These are phyloP conservation scores for Tylopilus orsonianus DNA, from an alignment of 1,284 basidiomycete species.

Conservation along the genomic window DNA sequence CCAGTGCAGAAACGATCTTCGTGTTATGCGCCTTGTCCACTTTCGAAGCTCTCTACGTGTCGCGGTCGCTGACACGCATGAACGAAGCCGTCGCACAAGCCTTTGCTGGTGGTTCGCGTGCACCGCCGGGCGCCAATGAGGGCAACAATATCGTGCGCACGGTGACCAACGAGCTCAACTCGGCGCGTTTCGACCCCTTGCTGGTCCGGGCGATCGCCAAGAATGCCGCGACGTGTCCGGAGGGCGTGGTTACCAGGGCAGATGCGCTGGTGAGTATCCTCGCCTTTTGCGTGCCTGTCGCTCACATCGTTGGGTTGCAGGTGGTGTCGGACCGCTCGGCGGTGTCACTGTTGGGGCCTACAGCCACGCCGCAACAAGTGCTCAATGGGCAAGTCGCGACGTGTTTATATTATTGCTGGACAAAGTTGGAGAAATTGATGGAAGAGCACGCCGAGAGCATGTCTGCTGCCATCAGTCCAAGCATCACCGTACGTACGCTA, in stretches of 20 bases:
- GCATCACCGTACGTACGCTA: slow-evolving; percentile 53
- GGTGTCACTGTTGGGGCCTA: slow-evolving; percentile 70
- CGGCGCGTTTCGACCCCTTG: slow-evolving; percentile 90
- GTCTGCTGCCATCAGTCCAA: slow-evolving; percentile 55
- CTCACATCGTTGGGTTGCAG: slow-evolving; percentile 39
- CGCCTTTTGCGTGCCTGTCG: background rate
- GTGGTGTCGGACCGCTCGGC: slow-evolving; percentile 76
- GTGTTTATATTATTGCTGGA: slow-evolving; percentile 77
- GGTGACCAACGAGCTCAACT: slow-evolving; percentile 88
- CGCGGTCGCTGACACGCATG: slow-evolving; percentile 78
- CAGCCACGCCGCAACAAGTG: slow-evolving; percentile 75
- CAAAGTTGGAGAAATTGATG: slow-evolving; percentile 65
- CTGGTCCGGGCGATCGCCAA: slow-evolving; percentile 78
- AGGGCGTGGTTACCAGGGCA: slow-evolving; percentile 58
- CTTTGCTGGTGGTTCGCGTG: slow-evolving; percentile 63
- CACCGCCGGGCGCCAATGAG: slow-evolving; percentile 73
- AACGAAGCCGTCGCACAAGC: slow-evolving; percentile 78
- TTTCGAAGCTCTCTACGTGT: slow-evolving; percentile 84
- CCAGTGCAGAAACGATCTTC: slow-evolving; percentile 90
- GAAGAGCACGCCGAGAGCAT: slow-evolving; percentile 72
- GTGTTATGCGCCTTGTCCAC: slow-evolving; percentile 78
- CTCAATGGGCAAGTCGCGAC: slow-evolving; percentile 76
- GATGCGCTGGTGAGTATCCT: slow-evolving; percentile 63
- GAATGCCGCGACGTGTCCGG: slow-evolving; percentile 65
- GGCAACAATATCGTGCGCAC: slow-evolving; percentile 75